A percentile compares a stretch with the other conserved stretches of the same genome.
Evolutionary conservation across 192 early-diverging fungal genomes (phyloP).

Genomic region (Gryganskiella cystojenkinii): DNA sequence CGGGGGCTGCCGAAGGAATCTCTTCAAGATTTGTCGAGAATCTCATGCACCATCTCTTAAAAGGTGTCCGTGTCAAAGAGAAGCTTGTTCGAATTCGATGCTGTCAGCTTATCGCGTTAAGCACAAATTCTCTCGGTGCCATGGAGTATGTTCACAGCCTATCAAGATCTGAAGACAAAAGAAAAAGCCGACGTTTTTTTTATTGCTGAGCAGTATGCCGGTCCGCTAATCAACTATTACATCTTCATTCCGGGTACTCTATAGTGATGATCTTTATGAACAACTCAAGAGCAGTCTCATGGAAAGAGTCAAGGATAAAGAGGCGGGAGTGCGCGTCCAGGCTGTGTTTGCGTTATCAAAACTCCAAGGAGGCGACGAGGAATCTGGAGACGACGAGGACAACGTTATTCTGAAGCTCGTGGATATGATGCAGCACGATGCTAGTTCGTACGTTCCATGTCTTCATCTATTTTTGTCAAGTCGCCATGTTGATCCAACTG

Average conservation of each 20-base stretch:
- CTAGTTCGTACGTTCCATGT: constrained; percentile 73
- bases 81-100: constrained; percentile 78
- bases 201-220: too few species aligned
- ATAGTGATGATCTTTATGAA: constrained; percentile 80
- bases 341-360: constrained; percentile 82
- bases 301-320: constrained; percentile 84
- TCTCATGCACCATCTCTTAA: constrained; percentile 75
- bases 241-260: neutral
- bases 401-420: constrained; percentile 73
- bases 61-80: constrained; percentile 84
- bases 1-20: constrained; percentile 61
- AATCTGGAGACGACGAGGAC: constrained; percentile 60
- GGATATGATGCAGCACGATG: constrained; percentile 75
- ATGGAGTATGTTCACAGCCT: constrained; percentile 68
- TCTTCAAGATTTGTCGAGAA: constrained; percentile 77
- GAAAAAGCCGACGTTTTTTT: too few species aligned
- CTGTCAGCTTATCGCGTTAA: constrained; percentile 81
- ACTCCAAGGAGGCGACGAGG: constrained; percentile 72
- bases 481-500: too few species aligned
- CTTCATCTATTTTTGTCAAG: neutral
- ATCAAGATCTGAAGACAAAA: too few species aligned
- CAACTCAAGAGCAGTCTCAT: constrained; percentile 72
- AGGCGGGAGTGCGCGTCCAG: constrained; percentile 79
- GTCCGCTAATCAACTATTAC: too few species aligned
- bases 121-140: constrained; percentile 77